Conservation (phyloP, 148 eudicot species). For the Vaccinium macrocarpon region DNA sequence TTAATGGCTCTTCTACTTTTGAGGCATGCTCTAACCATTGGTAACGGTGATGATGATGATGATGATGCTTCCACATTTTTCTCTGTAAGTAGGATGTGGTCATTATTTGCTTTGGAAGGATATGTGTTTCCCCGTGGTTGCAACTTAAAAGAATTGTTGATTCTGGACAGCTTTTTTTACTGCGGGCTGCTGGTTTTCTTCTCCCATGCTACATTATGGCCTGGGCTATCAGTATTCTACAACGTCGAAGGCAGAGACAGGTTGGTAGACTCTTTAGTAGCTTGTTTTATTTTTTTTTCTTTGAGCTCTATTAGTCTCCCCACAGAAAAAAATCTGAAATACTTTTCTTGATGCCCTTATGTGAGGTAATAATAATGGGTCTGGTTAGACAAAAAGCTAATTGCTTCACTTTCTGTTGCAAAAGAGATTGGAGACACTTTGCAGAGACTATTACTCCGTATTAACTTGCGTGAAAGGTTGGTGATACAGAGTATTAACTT, state of each 20-base stretch:
- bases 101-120: not conserved
- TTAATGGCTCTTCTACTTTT: slow-evolving; percentile 73
- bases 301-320: not conserved
- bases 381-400: not conserved
- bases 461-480: not conserved
- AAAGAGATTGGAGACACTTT: not conserved
- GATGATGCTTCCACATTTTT: slow-evolving; percentile 77
- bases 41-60: slow-evolving; percentile 59
- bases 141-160: slow-evolving; percentile 9
- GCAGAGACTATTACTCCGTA: not conserved
- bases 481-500: not conserved
- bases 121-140: not conserved
- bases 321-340: not conserved
- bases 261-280: slow-evolving; percentile 29
- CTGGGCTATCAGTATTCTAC: slow-evolving; percentile 80
- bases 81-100: slow-evolving; percentile 46
- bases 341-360: not conserved
- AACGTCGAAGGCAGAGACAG: slow-evolving; percentile 77
- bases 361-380: not conserved
- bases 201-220: slow-evolving; percentile 90
- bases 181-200: slow-evolving; percentile 82
- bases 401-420: not conserved
- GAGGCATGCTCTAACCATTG: slow-evolving; percentile 70
- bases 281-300: not conserved
- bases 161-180: slow-evolving; percentile 68